These are phyloP conservation scores for Talaromyces thailandensis DNA, from an alignment of 495 filamentous ascomycete species.

Conservation along the genomic window DNA sequence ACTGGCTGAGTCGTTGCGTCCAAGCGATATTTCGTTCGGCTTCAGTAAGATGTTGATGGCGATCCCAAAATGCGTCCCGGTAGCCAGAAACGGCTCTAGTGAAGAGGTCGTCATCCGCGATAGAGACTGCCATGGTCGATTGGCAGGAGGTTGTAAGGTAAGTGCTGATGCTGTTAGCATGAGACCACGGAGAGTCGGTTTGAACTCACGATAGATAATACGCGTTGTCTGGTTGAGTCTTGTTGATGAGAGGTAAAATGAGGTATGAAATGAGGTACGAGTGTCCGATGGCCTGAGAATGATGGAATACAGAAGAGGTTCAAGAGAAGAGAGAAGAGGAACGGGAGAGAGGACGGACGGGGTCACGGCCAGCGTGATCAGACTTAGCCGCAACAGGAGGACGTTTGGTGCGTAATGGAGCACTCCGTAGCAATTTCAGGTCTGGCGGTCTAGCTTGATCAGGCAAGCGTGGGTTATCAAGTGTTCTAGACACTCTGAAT, in stretches of 20 bases:
- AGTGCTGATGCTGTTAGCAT: background rate
- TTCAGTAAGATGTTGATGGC: conserved; percentile 37
- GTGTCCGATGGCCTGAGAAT: background rate
- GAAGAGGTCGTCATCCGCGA: conserved; percentile 36
- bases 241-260: no score
- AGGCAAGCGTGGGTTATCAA: background rate
- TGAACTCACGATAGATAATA: background rate
- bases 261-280: no score
- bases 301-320: background rate
- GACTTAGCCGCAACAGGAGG: background rate
- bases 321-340: background rate
- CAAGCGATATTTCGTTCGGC: conserved; percentile 34
- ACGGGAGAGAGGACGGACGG: conserved; percentile 6
- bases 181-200: background rate
- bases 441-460: background rate
- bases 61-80: conserved; percentile 36
- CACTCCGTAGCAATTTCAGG: background rate
- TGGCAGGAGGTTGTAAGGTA: no score
- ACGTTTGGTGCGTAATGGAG: background rate
- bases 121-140: conserved; percentile 33
- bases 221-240: background rate
- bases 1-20: conserved; percentile 32
- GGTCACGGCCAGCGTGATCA: background rate
- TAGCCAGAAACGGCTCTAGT: conserved; percentile 37
- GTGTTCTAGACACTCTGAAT: background rate